These are phyloP conservation scores for Malassezia pachydermatis DNA, from an alignment of 1,284 basidiomycete species.

Conservation along the genomic window DNA sequence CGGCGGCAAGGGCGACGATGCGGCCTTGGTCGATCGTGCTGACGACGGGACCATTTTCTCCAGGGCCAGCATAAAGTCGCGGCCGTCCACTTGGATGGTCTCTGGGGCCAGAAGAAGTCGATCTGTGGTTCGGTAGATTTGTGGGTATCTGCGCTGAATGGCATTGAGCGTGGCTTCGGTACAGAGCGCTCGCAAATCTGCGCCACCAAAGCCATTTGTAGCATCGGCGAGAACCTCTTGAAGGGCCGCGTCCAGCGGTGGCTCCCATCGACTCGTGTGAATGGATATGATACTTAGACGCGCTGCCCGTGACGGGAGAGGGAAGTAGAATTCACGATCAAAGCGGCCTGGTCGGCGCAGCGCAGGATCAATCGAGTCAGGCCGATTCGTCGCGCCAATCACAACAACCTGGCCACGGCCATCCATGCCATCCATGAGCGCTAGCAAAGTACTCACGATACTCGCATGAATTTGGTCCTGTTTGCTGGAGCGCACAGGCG, in stretches of 20 bases:
- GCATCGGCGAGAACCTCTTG: constrained; percentile 67
- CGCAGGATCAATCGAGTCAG: constrained; percentile 93
- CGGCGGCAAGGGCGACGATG: constrained; percentile 69
- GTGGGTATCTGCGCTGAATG: constrained; percentile 88
- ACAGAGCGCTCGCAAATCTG: constrained; percentile 62
- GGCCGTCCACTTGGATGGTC: constrained; percentile 71
- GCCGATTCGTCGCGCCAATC: constrained; percentile 93
- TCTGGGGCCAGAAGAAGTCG: constrained; percentile 74
- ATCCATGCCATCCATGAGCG: constrained; percentile 99
- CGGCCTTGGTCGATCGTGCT: constrained; percentile 74
- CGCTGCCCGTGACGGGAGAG: constrained; percentile 72
- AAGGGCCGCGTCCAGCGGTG: constrained; percentile 61
- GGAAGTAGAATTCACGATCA: constrained; percentile 97
- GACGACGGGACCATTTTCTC: constrained; percentile 81
- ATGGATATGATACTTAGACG: constrained; percentile 80
- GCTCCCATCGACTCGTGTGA: constrained; percentile 83
- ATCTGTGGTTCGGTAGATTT: constrained; percentile 88
- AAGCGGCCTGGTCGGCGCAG: constrained; percentile 87
- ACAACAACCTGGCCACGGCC: constrained; percentile 89
- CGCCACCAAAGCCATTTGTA: constrained; percentile 96
- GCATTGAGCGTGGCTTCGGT: constrained; percentile 96
- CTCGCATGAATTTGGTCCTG: constrained; percentile 99
- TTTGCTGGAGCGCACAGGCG: constrained; percentile 91
- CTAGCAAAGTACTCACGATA: constrained; percentile 88
- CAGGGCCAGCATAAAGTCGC: constrained; percentile 95